phyloP scores from a whole-genome alignment of 2,329 filamentous ascomycete genomes.

The Cladophialophora exuberans region DNA sequence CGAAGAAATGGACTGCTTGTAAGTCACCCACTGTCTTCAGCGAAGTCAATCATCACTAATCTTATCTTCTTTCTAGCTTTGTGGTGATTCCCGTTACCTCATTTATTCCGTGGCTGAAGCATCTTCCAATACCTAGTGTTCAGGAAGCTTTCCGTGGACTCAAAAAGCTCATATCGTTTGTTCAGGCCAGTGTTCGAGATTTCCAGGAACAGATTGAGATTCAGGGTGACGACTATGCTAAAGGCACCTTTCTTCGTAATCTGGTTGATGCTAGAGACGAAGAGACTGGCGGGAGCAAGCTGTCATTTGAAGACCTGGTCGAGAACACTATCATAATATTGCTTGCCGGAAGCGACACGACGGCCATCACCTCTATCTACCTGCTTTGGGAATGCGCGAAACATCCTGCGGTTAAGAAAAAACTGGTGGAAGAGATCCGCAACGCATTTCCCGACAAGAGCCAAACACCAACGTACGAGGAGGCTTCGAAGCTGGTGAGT shows the following conservation, averaged over 20 bases:
- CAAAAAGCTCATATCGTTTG: slow-evolving; percentile 3
- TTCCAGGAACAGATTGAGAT: slow-evolving; percentile 3
- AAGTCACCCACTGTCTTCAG: background rate
- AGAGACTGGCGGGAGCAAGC: slow-evolving; percentile 3
- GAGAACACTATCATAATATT: slow-evolving; percentile 51
- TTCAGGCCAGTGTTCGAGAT: background rate
- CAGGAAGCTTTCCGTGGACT: slow-evolving; percentile 2
- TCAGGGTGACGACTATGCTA: slow-evolving; percentile 9
- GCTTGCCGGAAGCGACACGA: slow-evolving; percentile 57
- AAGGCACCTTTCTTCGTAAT: slow-evolving; percentile 15
- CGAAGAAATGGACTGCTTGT: slow-evolving; percentile 9
- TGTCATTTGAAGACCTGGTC: slow-evolving; percentile 14
- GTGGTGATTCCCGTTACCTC: slow-evolving; percentile 1
- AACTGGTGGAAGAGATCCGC: slow-evolving; percentile 50
- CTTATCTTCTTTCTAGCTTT: no score
- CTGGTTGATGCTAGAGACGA: slow-evolving; percentile 7
- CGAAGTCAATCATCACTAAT: background rate
- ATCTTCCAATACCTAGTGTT: slow-evolving; percentile 5
- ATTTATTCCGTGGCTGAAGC: slow-evolving; percentile 6
- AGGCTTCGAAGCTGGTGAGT: slow-evolving; percentile 12
- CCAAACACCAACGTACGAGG: slow-evolving; percentile 20
- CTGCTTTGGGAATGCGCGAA: slow-evolving; percentile 43
- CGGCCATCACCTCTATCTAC: slow-evolving; percentile 54
- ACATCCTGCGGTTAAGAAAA: slow-evolving; percentile 41
- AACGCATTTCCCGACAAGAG: slow-evolving; percentile 44